Conservation (phyloP, 495 filamentous ascomycete species). For the Penicillium arizonense region DNA sequence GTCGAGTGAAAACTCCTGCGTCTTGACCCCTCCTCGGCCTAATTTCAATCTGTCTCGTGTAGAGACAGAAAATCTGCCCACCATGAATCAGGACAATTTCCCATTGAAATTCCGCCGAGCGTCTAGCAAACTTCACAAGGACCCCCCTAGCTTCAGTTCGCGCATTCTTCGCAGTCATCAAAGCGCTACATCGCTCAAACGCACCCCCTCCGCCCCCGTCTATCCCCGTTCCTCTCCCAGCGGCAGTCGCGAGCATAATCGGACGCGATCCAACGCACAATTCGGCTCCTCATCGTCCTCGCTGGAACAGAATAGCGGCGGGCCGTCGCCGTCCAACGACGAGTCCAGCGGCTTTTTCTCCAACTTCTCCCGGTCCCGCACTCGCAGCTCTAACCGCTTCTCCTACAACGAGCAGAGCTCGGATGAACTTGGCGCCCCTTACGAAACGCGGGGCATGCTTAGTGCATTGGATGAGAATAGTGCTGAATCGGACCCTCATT, state of each 20-base stretch:
- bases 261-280: slow-evolving; percentile 48
- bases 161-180: slow-evolving; percentile 46
- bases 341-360: slow-evolving; percentile 36
- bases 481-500: slow-evolving; percentile 47
- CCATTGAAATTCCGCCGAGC: slow-evolving; percentile 48
- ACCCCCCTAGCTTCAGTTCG: slow-evolving; percentile 43
- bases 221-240: slow-evolving; percentile 44
- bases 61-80: slow-evolving; percentile 25
- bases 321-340: slow-evolving; percentile 48
- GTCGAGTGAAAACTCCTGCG: slow-evolving; percentile 7
- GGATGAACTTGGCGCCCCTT: slow-evolving; percentile 69
- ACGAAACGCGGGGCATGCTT: slow-evolving; percentile 68
- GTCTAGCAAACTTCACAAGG: slow-evolving; percentile 51
- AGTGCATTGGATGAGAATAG: slow-evolving; percentile 59
- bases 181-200: slow-evolving; percentile 54
- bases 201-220: slow-evolving; percentile 68
- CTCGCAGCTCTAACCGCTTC: slow-evolving; percentile 38
- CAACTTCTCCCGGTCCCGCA: slow-evolving; percentile 31
- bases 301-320: slow-evolving; percentile 46
- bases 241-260: slow-evolving; percentile 46
- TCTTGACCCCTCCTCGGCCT: slow-evolving; percentile 27
- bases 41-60: slow-evolving; percentile 32
- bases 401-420: slow-evolving; percentile 62
- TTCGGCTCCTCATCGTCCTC: slow-evolving; percentile 54
- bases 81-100: slow-evolving; percentile 47